These are phyloP conservation scores for Bipolaris gigantea DNA, from an alignment of 2,329 filamentous ascomycete genomes.

Conservation along the genomic window DNA sequence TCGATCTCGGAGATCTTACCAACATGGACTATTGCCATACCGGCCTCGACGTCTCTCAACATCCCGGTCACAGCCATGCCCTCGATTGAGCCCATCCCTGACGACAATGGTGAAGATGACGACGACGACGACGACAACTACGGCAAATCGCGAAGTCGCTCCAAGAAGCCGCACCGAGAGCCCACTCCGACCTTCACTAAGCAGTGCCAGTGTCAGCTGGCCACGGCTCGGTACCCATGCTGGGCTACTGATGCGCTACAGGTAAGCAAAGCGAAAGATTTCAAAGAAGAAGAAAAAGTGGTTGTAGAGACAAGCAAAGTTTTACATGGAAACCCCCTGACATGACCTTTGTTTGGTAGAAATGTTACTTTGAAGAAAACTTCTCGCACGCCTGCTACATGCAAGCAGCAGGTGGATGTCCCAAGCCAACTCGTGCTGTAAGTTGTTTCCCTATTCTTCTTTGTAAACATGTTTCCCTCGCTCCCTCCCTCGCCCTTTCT, in stretches of 20 bases:
- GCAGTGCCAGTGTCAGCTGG: slow-evolving; percentile 48
- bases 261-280: slow-evolving; percentile 19
- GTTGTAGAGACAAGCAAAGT: background rate
- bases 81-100: slow-evolving; percentile 4
- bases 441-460: too few species aligned
- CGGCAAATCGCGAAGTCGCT: slow-evolving; percentile 1
- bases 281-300: background rate
- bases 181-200: slow-evolving; percentile 59
- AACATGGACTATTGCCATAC: slow-evolving; percentile 17
- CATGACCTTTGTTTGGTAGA: slow-evolving; percentile 11
- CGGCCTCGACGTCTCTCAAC: slow-evolving; percentile 27
- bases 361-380: slow-evolving; percentile 36
- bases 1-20: slow-evolving; percentile 10
- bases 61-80: slow-evolving; percentile 22
- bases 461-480: too few species aligned
- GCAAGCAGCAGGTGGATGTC: slow-evolving; percentile 31
- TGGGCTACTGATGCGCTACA: slow-evolving; percentile 36
- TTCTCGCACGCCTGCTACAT: slow-evolving; percentile 37
- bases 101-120: slow-evolving; percentile 6
- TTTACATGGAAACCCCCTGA: slow-evolving; percentile 1
- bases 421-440: slow-evolving; percentile 32
- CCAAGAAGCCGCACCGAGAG: slow-evolving; percentile 55
- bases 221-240: slow-evolving; percentile 31
- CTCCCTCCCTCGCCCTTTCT: too few species aligned
- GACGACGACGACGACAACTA: slow-evolving; percentile 9